Evolutionary conservation across 2,329 filamentous ascomycete genomes (phyloP).

Genomic region (Colletotrichum horii): DNA sequence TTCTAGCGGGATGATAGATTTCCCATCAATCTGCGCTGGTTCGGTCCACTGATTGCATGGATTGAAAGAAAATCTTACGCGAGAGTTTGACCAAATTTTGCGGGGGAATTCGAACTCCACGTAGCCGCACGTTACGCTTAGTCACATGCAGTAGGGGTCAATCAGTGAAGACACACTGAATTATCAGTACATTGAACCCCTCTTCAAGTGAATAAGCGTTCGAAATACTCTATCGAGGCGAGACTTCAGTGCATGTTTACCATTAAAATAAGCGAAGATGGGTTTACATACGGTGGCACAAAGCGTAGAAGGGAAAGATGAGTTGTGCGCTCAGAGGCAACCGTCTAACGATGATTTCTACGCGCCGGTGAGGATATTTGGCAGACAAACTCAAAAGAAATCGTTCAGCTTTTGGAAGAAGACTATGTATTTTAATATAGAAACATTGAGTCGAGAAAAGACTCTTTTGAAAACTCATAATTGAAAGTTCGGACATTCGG

Average conservation of each 20-base stretch:
- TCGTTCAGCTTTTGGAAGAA: background rate
- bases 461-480: background rate
- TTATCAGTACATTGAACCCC: background rate
- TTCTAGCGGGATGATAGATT: background rate
- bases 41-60: constrained; percentile 4
- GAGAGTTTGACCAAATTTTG: constrained; percentile 1
- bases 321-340: background rate
- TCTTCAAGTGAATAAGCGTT: background rate
- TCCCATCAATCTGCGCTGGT: background rate
- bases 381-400: background rate
- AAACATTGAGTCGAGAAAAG: background rate
- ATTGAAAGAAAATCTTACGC: constrained; percentile 14
- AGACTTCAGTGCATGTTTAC: too few relatives aligned
- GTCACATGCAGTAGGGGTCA: background rate
- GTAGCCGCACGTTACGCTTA: background rate
- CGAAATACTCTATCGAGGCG: background rate
- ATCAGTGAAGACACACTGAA: background rate
- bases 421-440: background rate
- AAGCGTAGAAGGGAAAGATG: background rate
- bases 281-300: background rate
- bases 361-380: background rate
- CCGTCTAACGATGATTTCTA: background rate
- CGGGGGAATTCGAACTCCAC: background rate
- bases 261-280: background rate
- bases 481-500: background rate